Conservation (phyloP, 306 rosid species). For the Astragalus membranaceus region DNA sequence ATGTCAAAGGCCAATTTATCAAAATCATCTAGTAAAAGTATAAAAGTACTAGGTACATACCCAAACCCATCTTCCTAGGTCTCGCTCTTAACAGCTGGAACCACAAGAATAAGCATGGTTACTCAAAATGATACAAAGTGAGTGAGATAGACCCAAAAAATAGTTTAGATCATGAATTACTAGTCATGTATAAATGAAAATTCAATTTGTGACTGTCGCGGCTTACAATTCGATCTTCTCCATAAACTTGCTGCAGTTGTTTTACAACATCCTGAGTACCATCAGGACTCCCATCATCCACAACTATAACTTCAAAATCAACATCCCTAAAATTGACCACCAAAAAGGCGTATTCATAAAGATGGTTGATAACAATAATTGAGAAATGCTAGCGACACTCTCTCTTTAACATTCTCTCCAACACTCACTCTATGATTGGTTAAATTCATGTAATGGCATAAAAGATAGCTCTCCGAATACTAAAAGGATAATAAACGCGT, state of each 20-base stretch:
- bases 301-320: conserved; percentile 83
- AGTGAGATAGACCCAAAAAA: neutral
- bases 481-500: neutral
- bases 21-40: neutral
- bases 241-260: conserved; percentile 79
- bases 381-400: too few relatives aligned
- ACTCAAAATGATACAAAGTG: neutral
- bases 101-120: conserved; percentile 10
- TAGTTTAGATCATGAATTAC: neutral
- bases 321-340: conserved; percentile 47
- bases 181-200: neutral
- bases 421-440: too few relatives aligned
- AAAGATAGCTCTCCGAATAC: neutral
- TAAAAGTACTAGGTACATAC: conserved; percentile 30
- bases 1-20: conserved; percentile 20
- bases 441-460: neutral
- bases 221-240: conserved; percentile 85
- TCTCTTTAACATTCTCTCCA: too few relatives aligned
- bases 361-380: neutral
- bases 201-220: neutral
- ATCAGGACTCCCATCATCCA: conserved; percentile 97
- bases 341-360: neutral
- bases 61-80: conserved; percentile 88
- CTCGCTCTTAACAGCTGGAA: conserved; percentile 78
- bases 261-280: conserved; percentile 84